Conservation (phyloP, 441 rosid species). For the Adansonia madagascariensis region DNA sequence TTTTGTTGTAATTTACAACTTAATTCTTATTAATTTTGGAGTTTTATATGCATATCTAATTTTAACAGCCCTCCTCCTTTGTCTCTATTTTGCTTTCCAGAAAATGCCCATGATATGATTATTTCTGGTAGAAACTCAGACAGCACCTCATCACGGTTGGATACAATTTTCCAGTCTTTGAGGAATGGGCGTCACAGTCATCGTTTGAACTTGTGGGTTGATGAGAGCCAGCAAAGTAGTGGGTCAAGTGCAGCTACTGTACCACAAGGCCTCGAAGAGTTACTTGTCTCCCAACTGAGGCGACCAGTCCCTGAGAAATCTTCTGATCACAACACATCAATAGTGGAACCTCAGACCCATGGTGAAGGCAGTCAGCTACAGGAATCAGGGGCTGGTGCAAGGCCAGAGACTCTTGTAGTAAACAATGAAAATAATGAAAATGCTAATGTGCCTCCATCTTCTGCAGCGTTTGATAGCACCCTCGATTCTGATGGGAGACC, state of each 20-base stretch:
- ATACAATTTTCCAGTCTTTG: conserved; percentile 87
- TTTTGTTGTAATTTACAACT: conserved; percentile 10
- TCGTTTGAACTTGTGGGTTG: conserved; percentile 93
- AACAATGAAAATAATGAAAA: conserved; percentile 55
- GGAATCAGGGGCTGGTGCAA: conserved; percentile 53
- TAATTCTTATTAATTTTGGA: conserved; percentile 13
- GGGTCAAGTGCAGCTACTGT: conserved; percentile 74
- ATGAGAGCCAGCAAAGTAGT: conserved; percentile 81
- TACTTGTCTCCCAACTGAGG: conserved; percentile 90
- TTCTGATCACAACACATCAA: conserved; percentile 58
- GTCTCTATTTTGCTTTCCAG: conserved; percentile 37
- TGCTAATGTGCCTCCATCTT: conserved; percentile 47
- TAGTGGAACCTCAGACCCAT: conserved; percentile 54
- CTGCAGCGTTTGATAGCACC: conserved; percentile 52
- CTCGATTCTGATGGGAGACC: conserved; percentile 53
- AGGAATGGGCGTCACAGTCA: conserved; percentile 92
- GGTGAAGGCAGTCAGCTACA: conserved; percentile 50
- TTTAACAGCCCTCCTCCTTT: conserved; percentile 14
- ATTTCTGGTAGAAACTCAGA: conserved; percentile 64
- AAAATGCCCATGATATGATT: conserved; percentile 52
- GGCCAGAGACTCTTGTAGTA: conserved; percentile 56
- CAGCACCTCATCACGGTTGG: conserved; percentile 62
- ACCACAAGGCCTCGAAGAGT: conserved; percentile 94
- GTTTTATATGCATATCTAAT: conserved; percentile 25
- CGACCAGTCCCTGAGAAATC: conserved; percentile 66